These are phyloP conservation scores for Sanghuangporus sanghuang DNA, from an alignment of 1,284 basidiomycete genomes.

Conservation along the genomic window DNA sequence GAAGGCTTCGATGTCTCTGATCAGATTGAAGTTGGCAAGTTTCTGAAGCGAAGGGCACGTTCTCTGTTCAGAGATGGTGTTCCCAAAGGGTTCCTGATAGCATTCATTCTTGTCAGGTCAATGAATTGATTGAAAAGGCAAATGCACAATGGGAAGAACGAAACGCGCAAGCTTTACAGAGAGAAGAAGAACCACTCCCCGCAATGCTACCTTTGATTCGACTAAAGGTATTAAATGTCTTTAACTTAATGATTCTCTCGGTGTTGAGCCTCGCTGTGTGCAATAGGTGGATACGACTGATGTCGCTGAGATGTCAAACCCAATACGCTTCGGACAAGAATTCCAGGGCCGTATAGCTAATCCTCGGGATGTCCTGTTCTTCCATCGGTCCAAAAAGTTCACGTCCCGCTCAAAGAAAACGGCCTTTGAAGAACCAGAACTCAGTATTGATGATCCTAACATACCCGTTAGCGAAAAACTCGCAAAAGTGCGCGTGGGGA, in stretches of 20 bases:
- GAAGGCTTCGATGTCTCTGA: slow-evolving; percentile 73
- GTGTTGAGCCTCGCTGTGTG: not conserved
- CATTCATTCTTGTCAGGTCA: slow-evolving; percentile 47
- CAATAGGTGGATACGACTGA: slow-evolving; percentile 84
- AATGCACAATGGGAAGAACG: slow-evolving; percentile 76
- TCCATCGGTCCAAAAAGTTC: slow-evolving; percentile 78
- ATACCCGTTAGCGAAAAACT: slow-evolving; percentile 62
- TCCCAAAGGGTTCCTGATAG: not conserved
- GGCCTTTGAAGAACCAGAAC: slow-evolving; percentile 65
- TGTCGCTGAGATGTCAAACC: slow-evolving; percentile 87
- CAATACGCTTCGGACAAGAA: slow-evolving; percentile 94
- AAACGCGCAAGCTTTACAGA: slow-evolving; percentile 56
- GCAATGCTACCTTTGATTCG: slow-evolving; percentile 87
- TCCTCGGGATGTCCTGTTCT: slow-evolving; percentile 87
- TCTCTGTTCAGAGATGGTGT: not conserved
- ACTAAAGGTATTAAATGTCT: slow-evolving; percentile 52
- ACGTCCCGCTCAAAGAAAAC: slow-evolving; percentile 37
- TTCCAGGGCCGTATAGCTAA: slow-evolving; percentile 92
- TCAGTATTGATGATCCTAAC: slow-evolving; percentile 71
- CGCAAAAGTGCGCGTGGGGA: slow-evolving; percentile 63
- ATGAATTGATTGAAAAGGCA: slow-evolving; percentile 74
- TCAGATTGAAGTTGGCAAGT: slow-evolving; percentile 78
- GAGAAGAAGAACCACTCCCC: slow-evolving; percentile 64
- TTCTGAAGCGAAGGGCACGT: slow-evolving; percentile 62
- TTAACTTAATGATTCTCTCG: not conserved